Conservation (phyloP, 257 asterid species). For the Henckelia pumila region DNA sequence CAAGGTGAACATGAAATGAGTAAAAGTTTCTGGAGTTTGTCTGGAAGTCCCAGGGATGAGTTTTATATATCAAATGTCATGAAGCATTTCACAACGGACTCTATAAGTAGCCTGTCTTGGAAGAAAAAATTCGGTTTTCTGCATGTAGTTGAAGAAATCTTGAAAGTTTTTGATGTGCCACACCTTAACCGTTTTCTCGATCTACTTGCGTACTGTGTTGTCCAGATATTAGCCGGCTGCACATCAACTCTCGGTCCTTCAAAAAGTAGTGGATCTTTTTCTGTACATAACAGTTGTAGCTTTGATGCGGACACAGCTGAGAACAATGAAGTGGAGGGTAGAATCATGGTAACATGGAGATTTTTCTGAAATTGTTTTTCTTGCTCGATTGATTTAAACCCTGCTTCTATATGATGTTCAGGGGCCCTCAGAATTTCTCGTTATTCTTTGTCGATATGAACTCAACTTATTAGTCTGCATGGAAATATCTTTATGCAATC, state of each 20-base stretch:
- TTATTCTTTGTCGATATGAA: neutral
- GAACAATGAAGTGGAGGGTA: constrained; percentile 37
- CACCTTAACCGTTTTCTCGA: constrained; percentile 70
- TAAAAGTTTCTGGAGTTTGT: constrained; percentile 28
- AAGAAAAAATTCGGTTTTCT: constrained; percentile 76
- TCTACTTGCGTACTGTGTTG: constrained; percentile 65
- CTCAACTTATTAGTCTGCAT: neutral
- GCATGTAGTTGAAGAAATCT: constrained; percentile 76
- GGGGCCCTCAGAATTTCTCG: neutral
- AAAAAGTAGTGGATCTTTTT: constrained; percentile 31
- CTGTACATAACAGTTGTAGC: constrained; percentile 25
- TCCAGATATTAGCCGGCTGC: constrained; percentile 66
- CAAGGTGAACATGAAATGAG: constrained; percentile 37
- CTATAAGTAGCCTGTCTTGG: constrained; percentile 60
- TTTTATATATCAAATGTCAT: constrained; percentile 43
- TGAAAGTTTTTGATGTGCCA: constrained; percentile 74
- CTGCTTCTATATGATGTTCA: neutral
- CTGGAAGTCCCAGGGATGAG: constrained; percentile 35
- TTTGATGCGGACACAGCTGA: constrained; percentile 32
- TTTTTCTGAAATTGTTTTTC: constrained; percentile 16
- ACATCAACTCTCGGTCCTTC: constrained; percentile 44
- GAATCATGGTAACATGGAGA: constrained; percentile 45
- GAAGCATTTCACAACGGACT: constrained; percentile 51
- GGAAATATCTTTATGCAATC: neutral
- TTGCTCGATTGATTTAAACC: constrained; percentile 6